A percentile compares a stretch with the other conserved stretches of the same genome.
phyloP scores from a whole-genome alignment of 129 eudicot genomes.

The Artemisia tridentata region DNA sequence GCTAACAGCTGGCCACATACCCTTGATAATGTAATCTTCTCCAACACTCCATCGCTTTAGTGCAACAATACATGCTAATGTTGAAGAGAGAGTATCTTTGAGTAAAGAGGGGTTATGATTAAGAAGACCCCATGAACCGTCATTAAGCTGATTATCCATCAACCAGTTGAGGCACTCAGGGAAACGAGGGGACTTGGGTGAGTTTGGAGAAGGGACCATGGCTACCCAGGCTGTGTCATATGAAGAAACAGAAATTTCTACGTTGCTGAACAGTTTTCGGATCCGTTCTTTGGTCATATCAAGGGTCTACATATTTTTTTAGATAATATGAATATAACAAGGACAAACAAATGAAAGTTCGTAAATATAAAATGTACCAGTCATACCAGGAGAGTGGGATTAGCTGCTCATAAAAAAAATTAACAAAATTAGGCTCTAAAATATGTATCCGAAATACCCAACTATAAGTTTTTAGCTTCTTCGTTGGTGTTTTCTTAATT shows the following conservation, averaged over 20 bases:
- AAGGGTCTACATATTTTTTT: conserved; percentile 29
- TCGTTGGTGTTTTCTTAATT: neutral
- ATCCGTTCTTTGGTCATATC: conserved; percentile 68
- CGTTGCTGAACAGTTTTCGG: conserved; percentile 44
- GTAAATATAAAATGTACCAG: too few species aligned
- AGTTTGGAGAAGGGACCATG: conserved; percentile 78
- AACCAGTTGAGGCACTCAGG: conserved; percentile 75
- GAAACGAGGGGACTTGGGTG: conserved; percentile 60
- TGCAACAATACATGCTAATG: conserved; percentile 79
- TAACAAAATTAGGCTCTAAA: neutral
- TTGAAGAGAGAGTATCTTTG: conserved; percentile 74
- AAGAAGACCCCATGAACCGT: conserved; percentile 90
- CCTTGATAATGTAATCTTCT: conserved; percentile 57
- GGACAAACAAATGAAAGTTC: neutral
- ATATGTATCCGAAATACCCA: neutral
- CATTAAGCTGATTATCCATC: conserved; percentile 60
- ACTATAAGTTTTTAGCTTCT: neutral
- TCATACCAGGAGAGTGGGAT: neutral
- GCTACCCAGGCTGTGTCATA: conserved; percentile 99
- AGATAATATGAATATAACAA: neutral
- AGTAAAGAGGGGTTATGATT: conserved; percentile 36
- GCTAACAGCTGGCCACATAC: conserved; percentile 19
- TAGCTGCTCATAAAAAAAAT: neutral
- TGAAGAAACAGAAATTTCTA: conserved; percentile 69
- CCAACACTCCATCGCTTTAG: conserved; percentile 79